Percentiles rank a stretch among this genome's conserved stretches.
Evolutionary conservation across 805 yeast genomes (phyloP).

Genomic region (Blastobotrys peoriensis): DNA sequence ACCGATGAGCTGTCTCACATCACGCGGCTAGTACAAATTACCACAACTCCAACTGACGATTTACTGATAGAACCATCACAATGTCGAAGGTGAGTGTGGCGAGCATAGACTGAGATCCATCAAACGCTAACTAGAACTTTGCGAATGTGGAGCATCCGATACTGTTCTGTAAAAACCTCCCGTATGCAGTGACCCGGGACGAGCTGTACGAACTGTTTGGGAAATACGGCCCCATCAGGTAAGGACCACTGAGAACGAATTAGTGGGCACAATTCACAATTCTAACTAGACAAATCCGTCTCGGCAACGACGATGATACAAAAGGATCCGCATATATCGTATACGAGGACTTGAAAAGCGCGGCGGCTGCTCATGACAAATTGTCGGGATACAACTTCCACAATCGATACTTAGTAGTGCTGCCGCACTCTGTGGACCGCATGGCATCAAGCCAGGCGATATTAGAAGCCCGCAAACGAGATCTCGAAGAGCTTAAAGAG

Average conservation of each 20-base stretch:
- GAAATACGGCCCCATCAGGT: slow-evolving; percentile 46
- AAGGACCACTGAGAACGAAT: background rate
- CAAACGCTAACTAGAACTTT: no score
- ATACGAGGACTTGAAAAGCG: slow-evolving; percentile 43
- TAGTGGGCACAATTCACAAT: background rate
- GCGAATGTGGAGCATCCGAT: slow-evolving; percentile 23
- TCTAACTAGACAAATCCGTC: slow-evolving; percentile 41
- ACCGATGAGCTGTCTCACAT: no score
- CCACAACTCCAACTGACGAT: no score
- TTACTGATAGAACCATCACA: no score
- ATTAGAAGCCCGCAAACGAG: slow-evolving; percentile 23
- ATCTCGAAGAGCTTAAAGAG: slow-evolving; percentile 27
- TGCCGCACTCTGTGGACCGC: slow-evolving; percentile 41
- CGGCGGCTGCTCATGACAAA: slow-evolving; percentile 47
- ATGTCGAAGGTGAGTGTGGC: no score
- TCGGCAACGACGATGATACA: slow-evolving; percentile 35
- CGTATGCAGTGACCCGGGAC: slow-evolving; percentile 42
- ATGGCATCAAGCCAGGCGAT: slow-evolving; percentile 27
- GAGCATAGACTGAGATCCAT: no score
- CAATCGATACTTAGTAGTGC: slow-evolving; percentile 52
- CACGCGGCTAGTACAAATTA: no score
- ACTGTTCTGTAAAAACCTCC: slow-evolving; percentile 51
- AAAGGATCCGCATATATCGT: slow-evolving; percentile 53
- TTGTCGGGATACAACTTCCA: slow-evolving; percentile 55
- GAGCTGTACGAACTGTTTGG: slow-evolving; percentile 49